A percentile compares a stretch with the other conserved stretches of the same genome.
Evolutionary conservation across 306 rosid genomes (phyloP).

Genomic region (Prunus kanzakura): DNA sequence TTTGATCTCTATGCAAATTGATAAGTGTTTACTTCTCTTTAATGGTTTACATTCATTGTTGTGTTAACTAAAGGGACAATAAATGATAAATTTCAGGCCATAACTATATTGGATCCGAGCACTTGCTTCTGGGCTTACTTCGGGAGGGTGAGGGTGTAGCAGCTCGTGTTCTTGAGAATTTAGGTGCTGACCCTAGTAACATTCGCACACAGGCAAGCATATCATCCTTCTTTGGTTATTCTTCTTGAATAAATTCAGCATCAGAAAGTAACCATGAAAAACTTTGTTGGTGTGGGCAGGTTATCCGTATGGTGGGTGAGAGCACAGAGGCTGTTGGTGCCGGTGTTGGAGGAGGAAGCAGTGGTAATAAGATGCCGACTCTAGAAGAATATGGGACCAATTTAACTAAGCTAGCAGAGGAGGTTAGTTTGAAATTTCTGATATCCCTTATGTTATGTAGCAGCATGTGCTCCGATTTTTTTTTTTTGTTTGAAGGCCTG

Average conservation of each 20-base stretch:
- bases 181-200: constrained; percentile 93
- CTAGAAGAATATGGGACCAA: constrained; percentile 95
- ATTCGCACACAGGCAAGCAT: constrained; percentile 86
- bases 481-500: background rate
- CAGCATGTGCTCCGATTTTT: background rate
- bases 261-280: background rate
- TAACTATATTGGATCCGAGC: constrained; percentile 95
- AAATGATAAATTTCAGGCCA: constrained; percentile 55
- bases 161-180: constrained; percentile 90
- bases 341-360: constrained; percentile 82
- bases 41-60: background rate
- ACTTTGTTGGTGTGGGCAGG: constrained; percentile 43
- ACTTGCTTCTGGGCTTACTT: constrained; percentile 93
- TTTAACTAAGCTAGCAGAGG: constrained; percentile 93
- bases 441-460: constrained; percentile 7
- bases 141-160: constrained; percentile 99
- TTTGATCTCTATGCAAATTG: background rate
- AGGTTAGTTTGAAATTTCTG: constrained; percentile 40
- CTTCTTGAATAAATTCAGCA: background rate
- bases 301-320: constrained; percentile 99
- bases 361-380: constrained; percentile 94
- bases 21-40: background rate
- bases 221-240: background rate
- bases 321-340: constrained; percentile 91
- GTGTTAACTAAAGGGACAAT: constrained; percentile 7